These are phyloP conservation scores for Extremus antarcticus DNA, from an alignment of 495 filamentous ascomycete species.

Conservation along the genomic window DNA sequence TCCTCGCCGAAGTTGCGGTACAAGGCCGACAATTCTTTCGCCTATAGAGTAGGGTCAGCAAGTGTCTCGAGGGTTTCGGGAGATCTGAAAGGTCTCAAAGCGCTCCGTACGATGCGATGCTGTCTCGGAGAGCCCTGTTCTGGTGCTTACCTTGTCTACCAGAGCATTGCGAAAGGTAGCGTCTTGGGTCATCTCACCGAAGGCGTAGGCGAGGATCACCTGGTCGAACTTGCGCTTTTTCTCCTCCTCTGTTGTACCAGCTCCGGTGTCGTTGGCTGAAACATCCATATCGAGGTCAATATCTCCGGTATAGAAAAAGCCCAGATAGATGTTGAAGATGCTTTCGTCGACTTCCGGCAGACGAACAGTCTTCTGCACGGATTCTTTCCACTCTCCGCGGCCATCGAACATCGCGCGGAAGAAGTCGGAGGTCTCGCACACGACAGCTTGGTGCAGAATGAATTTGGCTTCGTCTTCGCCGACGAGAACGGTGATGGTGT, in stretches of 20 bases:
- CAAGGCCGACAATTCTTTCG: too few species aligned
- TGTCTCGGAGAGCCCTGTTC: too few species aligned
- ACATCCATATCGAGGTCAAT: neutral
- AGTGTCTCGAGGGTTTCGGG: too few species aligned
- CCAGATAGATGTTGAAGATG: neutral
- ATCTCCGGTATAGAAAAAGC: neutral
- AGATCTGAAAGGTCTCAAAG: too few species aligned
- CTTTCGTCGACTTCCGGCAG: conserved; percentile 1
- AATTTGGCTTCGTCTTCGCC: neutral
- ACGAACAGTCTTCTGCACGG: neutral
- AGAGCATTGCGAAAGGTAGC: neutral
- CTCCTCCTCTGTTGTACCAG: too few species aligned
- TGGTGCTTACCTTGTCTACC: neutral
- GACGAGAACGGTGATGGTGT: too few species aligned
- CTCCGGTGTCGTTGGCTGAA: too few species aligned
- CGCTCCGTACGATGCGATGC: too few species aligned
- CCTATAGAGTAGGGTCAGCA: too few species aligned
- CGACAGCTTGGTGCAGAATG: neutral
- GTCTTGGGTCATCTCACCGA: neutral
- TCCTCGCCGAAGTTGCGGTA: neutral
- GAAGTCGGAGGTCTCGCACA: neutral
- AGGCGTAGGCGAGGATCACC: neutral
- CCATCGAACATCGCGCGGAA: neutral
- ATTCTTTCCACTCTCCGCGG: conserved; percentile 4
- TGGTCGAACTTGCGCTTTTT: too few species aligned